phyloP scores from a whole-genome alignment of 805 yeast species.

The Candida patagonica region DNA sequence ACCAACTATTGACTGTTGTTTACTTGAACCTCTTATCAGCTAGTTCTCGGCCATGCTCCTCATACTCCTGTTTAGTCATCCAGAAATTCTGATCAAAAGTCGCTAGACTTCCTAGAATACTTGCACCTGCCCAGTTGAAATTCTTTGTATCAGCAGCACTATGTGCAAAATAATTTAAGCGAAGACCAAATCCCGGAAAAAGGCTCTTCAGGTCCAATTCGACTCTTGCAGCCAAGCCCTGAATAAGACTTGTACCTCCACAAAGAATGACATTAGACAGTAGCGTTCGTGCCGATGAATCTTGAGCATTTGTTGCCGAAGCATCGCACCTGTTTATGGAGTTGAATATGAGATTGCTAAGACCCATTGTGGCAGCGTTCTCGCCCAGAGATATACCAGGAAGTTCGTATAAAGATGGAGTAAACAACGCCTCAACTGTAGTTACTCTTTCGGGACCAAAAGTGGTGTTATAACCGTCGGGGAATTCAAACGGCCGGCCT shows the following conservation, averaged over 20 bases:
- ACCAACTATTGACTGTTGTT: too few species aligned
- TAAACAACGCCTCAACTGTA: conserved; percentile 61
- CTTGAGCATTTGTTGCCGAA: conserved; percentile 24
- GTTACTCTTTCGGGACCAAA: conserved; percentile 46
- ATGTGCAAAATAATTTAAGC: conserved; percentile 31
- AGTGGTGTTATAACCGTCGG: conserved; percentile 41
- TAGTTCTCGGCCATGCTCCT: conserved; percentile 44
- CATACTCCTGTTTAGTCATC: conserved; percentile 54
- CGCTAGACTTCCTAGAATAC: conserved; percentile 53
- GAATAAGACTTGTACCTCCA: conserved; percentile 50
- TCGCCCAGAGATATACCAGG: conserved; percentile 37
- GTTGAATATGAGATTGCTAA: conserved; percentile 37
- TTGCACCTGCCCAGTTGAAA: conserved; percentile 67
- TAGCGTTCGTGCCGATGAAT: conserved; percentile 16
- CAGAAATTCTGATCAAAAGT: conserved; percentile 45
- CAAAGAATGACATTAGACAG: conserved; percentile 46
- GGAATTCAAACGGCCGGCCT: conserved; percentile 47
- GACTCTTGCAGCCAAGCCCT: conserved; percentile 48
- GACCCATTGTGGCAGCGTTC: conserved; percentile 37
- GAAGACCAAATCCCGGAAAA: conserved; percentile 42
- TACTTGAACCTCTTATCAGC: conserved; percentile 32
- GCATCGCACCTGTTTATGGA: conserved; percentile 40
- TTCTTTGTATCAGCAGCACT: conserved; percentile 44
- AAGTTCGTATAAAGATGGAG: conserved; percentile 46
- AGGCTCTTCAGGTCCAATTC: conserved; percentile 45